phyloP scores from a whole-genome alignment of 352 stramenopile species.

The Phytophthora parvispora region DNA sequence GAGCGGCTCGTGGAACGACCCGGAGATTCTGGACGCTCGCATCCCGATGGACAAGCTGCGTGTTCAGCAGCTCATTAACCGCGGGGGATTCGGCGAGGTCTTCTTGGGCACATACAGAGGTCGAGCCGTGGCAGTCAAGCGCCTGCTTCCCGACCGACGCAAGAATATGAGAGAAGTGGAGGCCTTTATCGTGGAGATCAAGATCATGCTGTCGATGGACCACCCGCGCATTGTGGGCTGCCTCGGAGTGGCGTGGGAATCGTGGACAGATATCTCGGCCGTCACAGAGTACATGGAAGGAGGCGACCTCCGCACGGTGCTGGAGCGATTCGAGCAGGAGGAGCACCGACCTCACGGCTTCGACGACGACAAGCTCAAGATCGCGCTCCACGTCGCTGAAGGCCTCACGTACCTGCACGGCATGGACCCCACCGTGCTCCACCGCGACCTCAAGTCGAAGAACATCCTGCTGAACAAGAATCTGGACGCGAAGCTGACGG shows the following conservation, averaged over 20 bases:
- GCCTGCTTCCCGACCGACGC: conserved; percentile 48
- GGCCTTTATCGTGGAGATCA: conserved; percentile 51
- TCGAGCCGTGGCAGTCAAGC: conserved; percentile 58
- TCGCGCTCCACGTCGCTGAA: conserved; percentile 47
- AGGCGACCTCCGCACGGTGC: conserved; percentile 45
- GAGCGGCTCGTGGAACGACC: conserved; percentile 32
- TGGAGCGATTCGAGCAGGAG: conserved; percentile 46
- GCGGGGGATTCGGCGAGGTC: conserved; percentile 56
- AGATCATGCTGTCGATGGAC: conserved; percentile 50
- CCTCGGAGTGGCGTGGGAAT: conserved; percentile 54
- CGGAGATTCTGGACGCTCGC: conserved; percentile 36
- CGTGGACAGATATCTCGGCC: conserved; percentile 44
- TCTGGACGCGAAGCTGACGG: conserved; percentile 46
- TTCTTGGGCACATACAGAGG: conserved; percentile 51
- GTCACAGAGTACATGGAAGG: conserved; percentile 59
- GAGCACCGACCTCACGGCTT: conserved; percentile 39
- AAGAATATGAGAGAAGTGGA: conserved; percentile 61
- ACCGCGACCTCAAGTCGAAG: conserved; percentile 54
- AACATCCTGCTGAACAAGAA: conserved; percentile 47
- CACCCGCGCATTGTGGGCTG: conserved; percentile 54
- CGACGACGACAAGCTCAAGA: conserved; percentile 49
- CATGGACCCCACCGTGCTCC: conserved; percentile 40
- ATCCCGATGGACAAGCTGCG: conserved; percentile 53
- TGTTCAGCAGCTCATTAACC: conserved; percentile 49
- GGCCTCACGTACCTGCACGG: conserved; percentile 54